phyloP scores from a whole-genome alignment of 1,139 yeast genomes.

The Arxiozyma bovina region DNA sequence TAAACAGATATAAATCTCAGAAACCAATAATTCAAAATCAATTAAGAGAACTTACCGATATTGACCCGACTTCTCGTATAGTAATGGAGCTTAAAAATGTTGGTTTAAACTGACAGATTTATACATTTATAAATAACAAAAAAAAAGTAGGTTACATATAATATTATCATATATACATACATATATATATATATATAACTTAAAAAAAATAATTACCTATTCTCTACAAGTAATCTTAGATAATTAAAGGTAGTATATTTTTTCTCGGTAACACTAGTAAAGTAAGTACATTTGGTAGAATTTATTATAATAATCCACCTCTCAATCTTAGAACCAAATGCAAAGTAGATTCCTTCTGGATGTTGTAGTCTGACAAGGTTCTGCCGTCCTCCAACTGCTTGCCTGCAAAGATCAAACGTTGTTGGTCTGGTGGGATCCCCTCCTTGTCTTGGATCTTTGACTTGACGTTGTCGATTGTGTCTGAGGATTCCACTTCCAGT shows the following conservation, averaged over 20 bases:
- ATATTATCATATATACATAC: not conserved
- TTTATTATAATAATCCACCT: constrained; percentile 36
- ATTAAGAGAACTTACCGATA: constrained; percentile 30
- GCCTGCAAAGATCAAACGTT: constrained; percentile 97
- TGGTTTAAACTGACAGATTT: not conserved
- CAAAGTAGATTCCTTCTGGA: constrained; percentile 56
- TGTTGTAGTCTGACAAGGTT: constrained; percentile 58
- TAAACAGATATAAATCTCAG: constrained; percentile 12
- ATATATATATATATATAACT: not conserved
- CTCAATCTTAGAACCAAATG: constrained; percentile 50
- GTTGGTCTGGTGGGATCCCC: constrained; percentile 98
- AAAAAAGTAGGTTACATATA: not conserved
- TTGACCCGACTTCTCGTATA: constrained; percentile 34
- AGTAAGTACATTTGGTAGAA: not conserved
- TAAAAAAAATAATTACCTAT: not conserved
- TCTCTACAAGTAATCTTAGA: not conserved
- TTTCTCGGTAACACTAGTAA: not conserved
- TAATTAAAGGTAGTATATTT: not conserved
- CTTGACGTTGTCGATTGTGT: constrained; percentile 78
- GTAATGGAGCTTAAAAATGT: constrained; percentile 32
- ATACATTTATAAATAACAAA: not conserved
- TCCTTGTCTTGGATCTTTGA: constrained; percentile 97
- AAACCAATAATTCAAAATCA: constrained; percentile 17
- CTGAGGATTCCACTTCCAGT: constrained; percentile 61
- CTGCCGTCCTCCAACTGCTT: constrained; percentile 75